These are phyloP conservation scores for Rubus idaeus DNA, from an alignment of 306 rosid species.

Conservation along the genomic window DNA sequence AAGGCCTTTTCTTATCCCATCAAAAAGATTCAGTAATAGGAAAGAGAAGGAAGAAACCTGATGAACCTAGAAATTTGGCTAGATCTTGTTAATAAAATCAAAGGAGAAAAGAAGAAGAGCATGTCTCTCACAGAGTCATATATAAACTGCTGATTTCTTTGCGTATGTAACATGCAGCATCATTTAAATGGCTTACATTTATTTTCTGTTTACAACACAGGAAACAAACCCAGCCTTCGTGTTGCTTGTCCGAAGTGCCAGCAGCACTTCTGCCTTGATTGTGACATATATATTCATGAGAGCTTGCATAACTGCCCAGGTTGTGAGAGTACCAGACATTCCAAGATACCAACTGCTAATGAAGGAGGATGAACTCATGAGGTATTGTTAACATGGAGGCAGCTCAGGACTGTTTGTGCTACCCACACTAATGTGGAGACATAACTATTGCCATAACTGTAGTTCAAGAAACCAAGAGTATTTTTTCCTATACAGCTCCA, in stretches of 20 bases:
- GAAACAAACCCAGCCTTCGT: slow-evolving; percentile 67
- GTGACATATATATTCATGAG: slow-evolving; percentile 89
- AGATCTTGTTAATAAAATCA: not conserved
- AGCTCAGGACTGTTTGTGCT: not conserved
- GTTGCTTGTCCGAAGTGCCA: slow-evolving; percentile 84
- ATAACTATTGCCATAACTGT: not conserved
- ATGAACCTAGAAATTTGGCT: not conserved
- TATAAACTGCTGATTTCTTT: not conserved
- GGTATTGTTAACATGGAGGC: too few relatives aligned
- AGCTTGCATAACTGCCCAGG: slow-evolving; percentile 98
- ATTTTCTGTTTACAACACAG: slow-evolving; percentile 45
- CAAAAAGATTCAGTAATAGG: not conserved
- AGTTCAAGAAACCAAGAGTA: not conserved
- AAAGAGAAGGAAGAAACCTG: not conserved
- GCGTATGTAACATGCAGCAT: not conserved
- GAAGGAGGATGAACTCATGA: slow-evolving; percentile 39
- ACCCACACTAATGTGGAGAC: too few relatives aligned
- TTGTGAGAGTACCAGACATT: slow-evolving; percentile 77
- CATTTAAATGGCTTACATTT: slow-evolving; percentile 6
- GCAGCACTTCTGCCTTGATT: slow-evolving; percentile 84
- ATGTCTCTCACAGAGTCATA: not conserved
- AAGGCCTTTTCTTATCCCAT: not conserved
- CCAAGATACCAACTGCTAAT: slow-evolving; percentile 38
- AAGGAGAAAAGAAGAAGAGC: not conserved
- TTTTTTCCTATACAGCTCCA: not conserved